phyloP scores from a whole-genome alignment of 495 filamentous ascomycete species.

The Eremomyces bilateralis region DNA sequence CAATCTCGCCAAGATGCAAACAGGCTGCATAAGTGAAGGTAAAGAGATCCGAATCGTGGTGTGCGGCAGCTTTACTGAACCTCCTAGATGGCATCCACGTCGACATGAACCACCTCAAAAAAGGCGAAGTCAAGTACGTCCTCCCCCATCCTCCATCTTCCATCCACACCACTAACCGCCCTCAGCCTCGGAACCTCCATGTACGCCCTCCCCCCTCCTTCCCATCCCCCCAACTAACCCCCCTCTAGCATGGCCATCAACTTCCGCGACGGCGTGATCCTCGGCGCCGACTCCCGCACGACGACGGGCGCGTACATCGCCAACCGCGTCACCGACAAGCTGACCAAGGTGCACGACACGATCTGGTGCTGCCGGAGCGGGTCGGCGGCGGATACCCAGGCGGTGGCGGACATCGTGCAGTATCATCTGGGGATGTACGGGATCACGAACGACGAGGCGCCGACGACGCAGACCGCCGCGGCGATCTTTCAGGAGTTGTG shows the following conservation, averaged over 20 bases:
- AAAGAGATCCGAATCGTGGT: too few species aligned
- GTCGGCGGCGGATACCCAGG: constrained; percentile 93
- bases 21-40: too few species aligned
- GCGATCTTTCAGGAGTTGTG: constrained; percentile 93
- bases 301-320: constrained; percentile 98
- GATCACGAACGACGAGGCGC: constrained; percentile 64
- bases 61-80: background rate
- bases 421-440: constrained; percentile 89
- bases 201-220: constrained; percentile 31
- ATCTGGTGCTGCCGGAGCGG: constrained; percentile 99
- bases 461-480: constrained; percentile 83
- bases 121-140: constrained; percentile 72
- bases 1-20: background rate
- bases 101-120: constrained; percentile 90
- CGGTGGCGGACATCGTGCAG: constrained; percentile 90
- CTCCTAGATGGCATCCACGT: constrained; percentile 88
- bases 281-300: constrained; percentile 91
- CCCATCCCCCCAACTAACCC: constrained; percentile 15
- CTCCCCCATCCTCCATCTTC: background rate
- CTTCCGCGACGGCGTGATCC: constrained; percentile 91
- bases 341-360: constrained; percentile 93
- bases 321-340: constrained; percentile 96
- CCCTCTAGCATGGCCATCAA: constrained; percentile 63
- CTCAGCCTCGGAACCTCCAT: constrained; percentile 86
- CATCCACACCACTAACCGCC: constrained; percentile 6